phyloP scores from a whole-genome alignment of 164 flowering plant species.

The Liriodendron chinense region DNA sequence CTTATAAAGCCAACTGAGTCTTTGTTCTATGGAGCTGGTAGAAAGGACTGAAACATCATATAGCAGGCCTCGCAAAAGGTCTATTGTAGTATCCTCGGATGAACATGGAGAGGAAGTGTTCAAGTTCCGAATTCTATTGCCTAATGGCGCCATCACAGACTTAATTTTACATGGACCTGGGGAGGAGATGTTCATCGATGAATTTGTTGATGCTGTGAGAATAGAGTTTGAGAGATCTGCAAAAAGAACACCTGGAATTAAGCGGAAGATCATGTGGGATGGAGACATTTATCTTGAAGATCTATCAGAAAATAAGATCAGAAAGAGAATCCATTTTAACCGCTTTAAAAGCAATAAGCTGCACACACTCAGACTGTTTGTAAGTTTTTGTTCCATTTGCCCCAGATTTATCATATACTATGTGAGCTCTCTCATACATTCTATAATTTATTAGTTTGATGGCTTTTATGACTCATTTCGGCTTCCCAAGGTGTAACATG shows the following conservation, averaged over 20 bases:
- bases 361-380: slow-evolving; percentile 49
- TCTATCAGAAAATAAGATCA: slow-evolving; percentile 27
- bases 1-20: background rate
- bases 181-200: slow-evolving; percentile 20
- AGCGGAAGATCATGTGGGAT: slow-evolving; percentile 43
- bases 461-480: background rate
- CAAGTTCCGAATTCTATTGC: slow-evolving; percentile 53
- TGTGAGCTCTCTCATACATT: background rate
- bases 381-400: slow-evolving; percentile 21
- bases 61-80: slow-evolving; percentile 14
- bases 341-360: slow-evolving; percentile 31
- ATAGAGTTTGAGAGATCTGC: slow-evolving; percentile 17
- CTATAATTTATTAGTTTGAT: background rate
- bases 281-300: slow-evolving; percentile 38
- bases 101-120: slow-evolving; percentile 23
- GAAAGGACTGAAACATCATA: slow-evolving; percentile 3
- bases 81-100: background rate
- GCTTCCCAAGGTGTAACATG: background rate
- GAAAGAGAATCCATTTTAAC: slow-evolving; percentile 20
- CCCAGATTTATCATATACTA: background rate
- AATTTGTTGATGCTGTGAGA: slow-evolving; percentile 32
- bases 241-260: slow-evolving; percentile 11
- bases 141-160: slow-evolving; percentile 37
- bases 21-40: background rate
- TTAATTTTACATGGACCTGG: slow-evolving; percentile 25